Percentiles rank a stretch among this genome's conserved stretches.
Conservation (phyloP, 1,284 basidiomycete species). For the Marasmius sp. region DNA sequence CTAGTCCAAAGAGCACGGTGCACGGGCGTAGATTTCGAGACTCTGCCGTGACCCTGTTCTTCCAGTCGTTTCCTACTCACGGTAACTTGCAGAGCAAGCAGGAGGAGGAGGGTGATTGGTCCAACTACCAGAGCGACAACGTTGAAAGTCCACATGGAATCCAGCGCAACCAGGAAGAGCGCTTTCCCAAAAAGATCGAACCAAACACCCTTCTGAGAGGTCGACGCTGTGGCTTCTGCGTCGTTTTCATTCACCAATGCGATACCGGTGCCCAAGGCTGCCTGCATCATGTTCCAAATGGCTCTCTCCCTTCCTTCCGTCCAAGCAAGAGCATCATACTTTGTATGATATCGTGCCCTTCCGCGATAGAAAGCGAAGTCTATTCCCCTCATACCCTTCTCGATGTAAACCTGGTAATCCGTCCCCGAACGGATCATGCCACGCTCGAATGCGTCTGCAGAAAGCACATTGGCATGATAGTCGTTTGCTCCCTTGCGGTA, state of each 20-base stretch:
- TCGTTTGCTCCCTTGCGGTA: slow-evolving; percentile 46
- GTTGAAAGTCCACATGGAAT: slow-evolving; percentile 53
- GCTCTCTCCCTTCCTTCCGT: slow-evolving; percentile 52
- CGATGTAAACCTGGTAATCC: slow-evolving; percentile 65
- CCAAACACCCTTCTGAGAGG: neutral
- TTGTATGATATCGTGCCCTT: slow-evolving; percentile 71
- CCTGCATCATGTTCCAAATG: slow-evolving; percentile 77
- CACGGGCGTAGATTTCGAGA: neutral
- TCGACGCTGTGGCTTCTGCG: slow-evolving; percentile 60
- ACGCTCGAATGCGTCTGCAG: slow-evolving; percentile 61
- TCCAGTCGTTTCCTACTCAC: neutral
- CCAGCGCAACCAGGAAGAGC: slow-evolving; percentile 55
- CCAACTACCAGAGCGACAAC: slow-evolving; percentile 60
- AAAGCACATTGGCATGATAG: slow-evolving; percentile 67
- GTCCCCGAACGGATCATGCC: slow-evolving; percentile 65
- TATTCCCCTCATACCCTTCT: slow-evolving; percentile 53
- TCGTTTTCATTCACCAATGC: slow-evolving; percentile 46
- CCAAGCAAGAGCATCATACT: slow-evolving; percentile 59
- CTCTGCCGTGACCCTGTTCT: neutral
- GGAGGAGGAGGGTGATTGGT: slow-evolving; percentile 50
- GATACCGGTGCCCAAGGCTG: slow-evolving; percentile 51
- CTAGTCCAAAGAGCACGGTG: slow-evolving; percentile 37
- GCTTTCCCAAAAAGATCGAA: slow-evolving; percentile 41
- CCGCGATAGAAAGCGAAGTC: slow-evolving; percentile 75
- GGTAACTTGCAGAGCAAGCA: slow-evolving; percentile 21